A percentile compares a stretch with the other conserved stretches of the same genome.
Conservation (phyloP, 352 stramenopile genomes). For the Phytophthora agathidicida region DNA sequence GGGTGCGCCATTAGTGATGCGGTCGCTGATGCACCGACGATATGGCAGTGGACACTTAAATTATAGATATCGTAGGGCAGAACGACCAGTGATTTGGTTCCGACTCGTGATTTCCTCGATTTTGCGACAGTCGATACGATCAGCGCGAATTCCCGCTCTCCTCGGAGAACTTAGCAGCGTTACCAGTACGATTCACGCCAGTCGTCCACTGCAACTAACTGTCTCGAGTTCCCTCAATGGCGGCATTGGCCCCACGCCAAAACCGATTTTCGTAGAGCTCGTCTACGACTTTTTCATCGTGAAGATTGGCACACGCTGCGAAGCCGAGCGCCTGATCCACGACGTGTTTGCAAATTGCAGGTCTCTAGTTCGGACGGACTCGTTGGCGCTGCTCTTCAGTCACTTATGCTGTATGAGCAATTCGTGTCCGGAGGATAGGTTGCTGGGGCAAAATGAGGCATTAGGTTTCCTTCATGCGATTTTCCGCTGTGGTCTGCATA, state of each 20-base stretch:
- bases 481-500: conserved; percentile 65
- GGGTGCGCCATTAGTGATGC: conserved; percentile 75
- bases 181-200: conserved; percentile 40
- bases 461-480: conserved; percentile 64
- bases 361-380: conserved; percentile 36
- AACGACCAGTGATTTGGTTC: conserved; percentile 67
- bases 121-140: conserved; percentile 49
- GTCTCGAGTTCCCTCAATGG: conserved; percentile 47
- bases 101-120: conserved; percentile 62
- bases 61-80: conserved; percentile 37
- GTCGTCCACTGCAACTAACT: conserved; percentile 24
- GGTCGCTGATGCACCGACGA: conserved; percentile 67
- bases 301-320: conserved; percentile 69
- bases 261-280: conserved; percentile 70
- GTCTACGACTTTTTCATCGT: conserved; percentile 81
- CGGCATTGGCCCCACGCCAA: conserved; percentile 60
- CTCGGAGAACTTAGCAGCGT: conserved; percentile 56
- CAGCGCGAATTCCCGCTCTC: conserved; percentile 29
- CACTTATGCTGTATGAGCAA: conserved; percentile 77
- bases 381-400: conserved; percentile 66
- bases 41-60: conserved; percentile 47
- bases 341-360: conserved; percentile 87
- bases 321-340: conserved; percentile 83
- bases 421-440: conserved; percentile 53
- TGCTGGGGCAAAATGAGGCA: conserved; percentile 76